phyloP scores from a whole-genome alignment of 805 yeast genomes.

The Candida adriatica region DNA sequence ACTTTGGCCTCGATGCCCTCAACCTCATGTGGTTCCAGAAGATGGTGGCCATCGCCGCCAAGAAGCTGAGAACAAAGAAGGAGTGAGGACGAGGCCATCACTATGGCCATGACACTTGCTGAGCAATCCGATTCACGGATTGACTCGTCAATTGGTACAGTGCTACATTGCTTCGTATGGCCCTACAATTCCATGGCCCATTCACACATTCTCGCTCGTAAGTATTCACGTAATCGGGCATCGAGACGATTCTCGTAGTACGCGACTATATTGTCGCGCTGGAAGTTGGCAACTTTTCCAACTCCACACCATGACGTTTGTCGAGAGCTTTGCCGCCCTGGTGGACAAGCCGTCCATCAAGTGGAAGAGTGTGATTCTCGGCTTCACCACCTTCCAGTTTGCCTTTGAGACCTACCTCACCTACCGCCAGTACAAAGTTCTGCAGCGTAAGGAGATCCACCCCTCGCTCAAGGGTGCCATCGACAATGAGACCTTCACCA shows the following conservation, averaged over 20 bases:
- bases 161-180: too few relatives aligned
- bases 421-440: constrained; percentile 68
- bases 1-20: constrained; percentile 55
- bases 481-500: constrained; percentile 63
- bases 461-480: constrained; percentile 59
- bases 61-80: constrained; percentile 29
- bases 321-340: constrained; percentile 36
- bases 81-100: constrained; percentile 1
- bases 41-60: constrained; percentile 72
- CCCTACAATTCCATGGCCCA: too few relatives aligned
- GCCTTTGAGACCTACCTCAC: constrained; percentile 68
- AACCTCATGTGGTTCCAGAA: constrained; percentile 84
- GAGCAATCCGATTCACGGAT: too few relatives aligned
- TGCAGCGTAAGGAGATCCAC: constrained; percentile 57
- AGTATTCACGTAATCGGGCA: too few relatives aligned
- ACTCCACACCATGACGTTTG: constrained; percentile 23
- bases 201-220: too few relatives aligned
- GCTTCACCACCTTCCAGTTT: constrained; percentile 70
- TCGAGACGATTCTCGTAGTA: too few relatives aligned
- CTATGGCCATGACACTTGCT: not conserved
- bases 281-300: too few relatives aligned
- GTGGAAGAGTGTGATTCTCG: constrained; percentile 74
- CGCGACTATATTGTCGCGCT: too few relatives aligned
- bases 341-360: constrained; percentile 64
- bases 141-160: too few relatives aligned